Conservation (phyloP, 768 basidiomycete species). For the Naganishia onofrii region DNA sequence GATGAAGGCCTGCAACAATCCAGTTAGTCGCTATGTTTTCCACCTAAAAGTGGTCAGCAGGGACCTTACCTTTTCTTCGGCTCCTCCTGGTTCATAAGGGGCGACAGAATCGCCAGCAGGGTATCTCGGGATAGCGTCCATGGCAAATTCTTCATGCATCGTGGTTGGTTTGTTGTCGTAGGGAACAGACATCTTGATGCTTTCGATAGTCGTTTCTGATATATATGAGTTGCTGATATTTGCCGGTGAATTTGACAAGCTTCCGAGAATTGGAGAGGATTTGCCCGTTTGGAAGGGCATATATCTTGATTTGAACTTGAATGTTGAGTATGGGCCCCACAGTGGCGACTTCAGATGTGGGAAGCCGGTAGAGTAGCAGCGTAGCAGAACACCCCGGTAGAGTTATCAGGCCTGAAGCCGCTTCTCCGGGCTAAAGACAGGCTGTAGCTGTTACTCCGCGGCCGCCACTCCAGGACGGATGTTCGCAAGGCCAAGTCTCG, state of each 20-base stretch:
- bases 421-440: background rate
- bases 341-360: background rate
- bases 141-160: constrained; percentile 11
- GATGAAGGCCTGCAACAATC: constrained; percentile 18
- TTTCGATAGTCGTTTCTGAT: background rate
- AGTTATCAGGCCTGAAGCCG: background rate
- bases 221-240: background rate
- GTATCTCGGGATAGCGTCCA: background rate
- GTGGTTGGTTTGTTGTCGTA: constrained; percentile 16
- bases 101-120: background rate
- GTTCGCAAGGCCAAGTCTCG: background rate
- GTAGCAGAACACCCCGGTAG: no score
- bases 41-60: no score
- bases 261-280: background rate
- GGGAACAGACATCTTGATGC: constrained; percentile 1
- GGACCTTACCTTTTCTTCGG: constrained; percentile 17
- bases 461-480: background rate
- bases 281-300: background rate
- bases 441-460: background rate
- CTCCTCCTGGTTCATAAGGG: constrained; percentile 23
- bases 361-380: background rate
- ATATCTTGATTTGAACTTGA: background rate
- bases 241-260: no score
- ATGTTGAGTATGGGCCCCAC: background rate
- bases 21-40: background rate